These are phyloP conservation scores for Jamesozyma jinghongensis DNA, from an alignment of 805 yeast species.

Conservation along the genomic window DNA sequence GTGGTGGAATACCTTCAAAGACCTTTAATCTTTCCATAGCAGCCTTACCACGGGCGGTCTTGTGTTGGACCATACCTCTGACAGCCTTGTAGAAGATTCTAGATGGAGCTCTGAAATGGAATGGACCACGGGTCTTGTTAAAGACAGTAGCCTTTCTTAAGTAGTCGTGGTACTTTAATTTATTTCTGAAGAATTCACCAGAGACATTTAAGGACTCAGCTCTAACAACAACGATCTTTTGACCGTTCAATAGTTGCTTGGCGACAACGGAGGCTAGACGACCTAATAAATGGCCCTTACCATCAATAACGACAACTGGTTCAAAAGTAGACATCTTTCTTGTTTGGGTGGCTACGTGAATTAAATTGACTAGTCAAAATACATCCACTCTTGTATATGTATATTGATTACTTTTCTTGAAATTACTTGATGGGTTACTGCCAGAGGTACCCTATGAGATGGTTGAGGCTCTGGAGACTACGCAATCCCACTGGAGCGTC, in stretches of 20 bases:
- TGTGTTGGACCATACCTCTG: conserved; percentile 99
- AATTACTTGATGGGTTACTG: not conserved
- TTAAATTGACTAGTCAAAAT: not conserved
- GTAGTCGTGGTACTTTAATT: conserved; percentile 99
- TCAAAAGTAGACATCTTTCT: conserved; percentile 57
- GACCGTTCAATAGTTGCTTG: conserved; percentile 97
- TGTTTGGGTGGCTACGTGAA: conserved; percentile 16
- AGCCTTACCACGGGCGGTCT: conserved; percentile 99
- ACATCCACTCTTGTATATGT: not conserved
- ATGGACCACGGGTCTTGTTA: conserved; percentile 99
- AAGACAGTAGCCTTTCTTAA: conserved; percentile 98
- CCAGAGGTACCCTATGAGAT: not conserved
- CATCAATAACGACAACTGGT: conserved; percentile 97
- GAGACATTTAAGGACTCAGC: conserved; percentile 96
- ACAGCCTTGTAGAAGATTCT: conserved; percentile 99
- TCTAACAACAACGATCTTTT: conserved; percentile 95
- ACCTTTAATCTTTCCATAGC: conserved; percentile 99
- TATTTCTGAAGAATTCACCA: conserved; percentile 99
- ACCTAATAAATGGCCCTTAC: conserved; percentile 99
- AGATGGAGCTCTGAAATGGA: conserved; percentile 99
- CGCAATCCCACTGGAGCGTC: no score
- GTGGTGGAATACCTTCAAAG: conserved; percentile 99
- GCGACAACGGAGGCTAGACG: conserved; percentile 98
- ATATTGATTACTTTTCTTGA: not conserved
- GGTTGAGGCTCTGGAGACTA: not conserved